Percentiles rank a stretch among this genome's conserved stretches.
Conservation (phyloP, 768 basidiomycete genomes). For the Tylopilus subfusipes region DNA sequence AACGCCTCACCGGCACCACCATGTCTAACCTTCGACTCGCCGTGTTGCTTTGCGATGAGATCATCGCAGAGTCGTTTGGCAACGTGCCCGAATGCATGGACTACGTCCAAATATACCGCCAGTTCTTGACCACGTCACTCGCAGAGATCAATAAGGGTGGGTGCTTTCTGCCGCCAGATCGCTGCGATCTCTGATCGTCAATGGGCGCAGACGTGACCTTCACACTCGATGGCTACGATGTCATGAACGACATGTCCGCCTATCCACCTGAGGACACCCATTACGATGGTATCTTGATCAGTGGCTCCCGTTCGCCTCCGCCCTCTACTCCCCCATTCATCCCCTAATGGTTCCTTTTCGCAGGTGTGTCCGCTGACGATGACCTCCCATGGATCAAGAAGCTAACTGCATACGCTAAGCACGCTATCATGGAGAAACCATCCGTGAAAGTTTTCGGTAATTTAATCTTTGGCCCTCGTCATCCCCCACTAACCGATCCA, state of each 20-base stretch:
- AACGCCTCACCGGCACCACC: too few relatives aligned
- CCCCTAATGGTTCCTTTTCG: not conserved
- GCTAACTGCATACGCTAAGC: slow-evolving; percentile 56
- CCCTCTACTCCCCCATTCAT: not conserved
- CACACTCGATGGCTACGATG: slow-evolving; percentile 67
- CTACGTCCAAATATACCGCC: slow-evolving; percentile 51
- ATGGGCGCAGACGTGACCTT: slow-evolving; percentile 34
- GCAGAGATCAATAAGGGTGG: slow-evolving; percentile 11
- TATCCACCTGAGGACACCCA: slow-evolving; percentile 54
- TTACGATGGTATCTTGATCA: slow-evolving; percentile 73
- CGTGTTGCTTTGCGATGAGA: not conserved
- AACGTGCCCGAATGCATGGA: slow-evolving; percentile 46
- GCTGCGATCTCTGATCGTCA: not conserved
- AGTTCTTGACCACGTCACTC: slow-evolving; percentile 39
- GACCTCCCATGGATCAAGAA: slow-evolving; percentile 69
- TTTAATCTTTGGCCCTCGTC: not conserved
- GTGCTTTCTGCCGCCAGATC: not conserved
- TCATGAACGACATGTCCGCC: slow-evolving; percentile 44
- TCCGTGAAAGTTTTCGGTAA: slow-evolving; percentile 69
- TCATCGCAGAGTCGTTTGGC: not conserved
- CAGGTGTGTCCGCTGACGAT: slow-evolving; percentile 74
- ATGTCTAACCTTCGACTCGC: not conserved
- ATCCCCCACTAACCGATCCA: slow-evolving; percentile 24
- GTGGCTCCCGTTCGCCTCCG: slow-evolving; percentile 68
- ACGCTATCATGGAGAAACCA: slow-evolving; percentile 52